phyloP scores from a whole-genome alignment of 2,329 filamentous ascomycete species.

The Magnaporthiopsis rhizophila region DNA sequence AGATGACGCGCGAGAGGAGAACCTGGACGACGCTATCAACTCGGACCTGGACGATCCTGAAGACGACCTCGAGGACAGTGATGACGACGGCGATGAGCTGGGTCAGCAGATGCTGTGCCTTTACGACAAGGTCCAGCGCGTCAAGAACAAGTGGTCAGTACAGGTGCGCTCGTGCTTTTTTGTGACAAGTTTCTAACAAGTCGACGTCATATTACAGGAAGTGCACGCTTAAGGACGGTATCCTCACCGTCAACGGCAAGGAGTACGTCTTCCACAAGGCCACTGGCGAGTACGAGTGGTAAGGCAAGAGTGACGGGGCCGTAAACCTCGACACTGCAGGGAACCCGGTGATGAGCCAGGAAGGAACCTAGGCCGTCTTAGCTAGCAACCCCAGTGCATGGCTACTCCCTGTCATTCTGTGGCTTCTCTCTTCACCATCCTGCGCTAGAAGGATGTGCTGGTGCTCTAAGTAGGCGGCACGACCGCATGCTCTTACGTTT shows the following conservation, averaged over 20 bases:
- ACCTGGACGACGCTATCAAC: constrained; percentile 81
- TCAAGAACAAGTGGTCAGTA: constrained; percentile 91
- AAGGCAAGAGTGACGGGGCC: constrained; percentile 16
- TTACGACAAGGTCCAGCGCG: constrained; percentile 97
- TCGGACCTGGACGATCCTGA: constrained; percentile 95
- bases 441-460: neutral
- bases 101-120: constrained; percentile 96
- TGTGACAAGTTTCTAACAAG: neutral
- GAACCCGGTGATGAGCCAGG: neutral
- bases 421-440: neutral
- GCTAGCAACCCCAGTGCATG: neutral
- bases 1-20: constrained; percentile 52
- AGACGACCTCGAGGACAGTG: constrained; percentile 73
- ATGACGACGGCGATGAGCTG: constrained; percentile 77
- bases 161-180: neutral
- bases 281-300: constrained; percentile 97
- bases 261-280: constrained; percentile 99
- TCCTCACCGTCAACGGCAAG: constrained; percentile 85
- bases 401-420: neutral
- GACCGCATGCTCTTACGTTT: neutral
- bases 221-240: constrained; percentile 95
- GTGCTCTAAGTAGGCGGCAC: neutral
- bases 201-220: constrained; percentile 55
- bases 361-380: neutral
- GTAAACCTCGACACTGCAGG: neutral